A percentile compares a stretch with the other conserved stretches of the same genome.
Conservation (phyloP, 805 yeast genomes). For the Kluyveromyces aestuarii region DNA sequence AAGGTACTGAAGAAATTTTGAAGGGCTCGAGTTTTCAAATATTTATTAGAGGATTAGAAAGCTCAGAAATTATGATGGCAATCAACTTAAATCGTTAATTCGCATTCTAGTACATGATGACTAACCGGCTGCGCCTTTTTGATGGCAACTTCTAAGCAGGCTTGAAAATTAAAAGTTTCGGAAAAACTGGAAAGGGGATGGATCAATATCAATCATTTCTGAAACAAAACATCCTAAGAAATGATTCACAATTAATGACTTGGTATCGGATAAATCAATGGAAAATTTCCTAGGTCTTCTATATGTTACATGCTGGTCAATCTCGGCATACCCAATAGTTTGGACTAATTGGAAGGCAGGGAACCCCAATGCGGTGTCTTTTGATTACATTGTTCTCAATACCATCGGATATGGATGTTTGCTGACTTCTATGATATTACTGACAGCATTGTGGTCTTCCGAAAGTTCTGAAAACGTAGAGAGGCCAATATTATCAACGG, state of each 20-base stretch:
- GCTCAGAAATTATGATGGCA: no score
- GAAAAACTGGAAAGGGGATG: no score
- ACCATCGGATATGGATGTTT: conserved; percentile 39
- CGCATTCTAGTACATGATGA: no score
- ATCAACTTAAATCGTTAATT: no score
- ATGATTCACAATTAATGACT: neutral
- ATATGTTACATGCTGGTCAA: conserved; percentile 35
- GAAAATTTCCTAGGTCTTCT: conserved; percentile 28
- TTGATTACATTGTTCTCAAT: conserved; percentile 39
- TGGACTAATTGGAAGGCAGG: conserved; percentile 31
- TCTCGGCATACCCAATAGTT: conserved; percentile 44
- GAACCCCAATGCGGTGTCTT: conserved; percentile 41
- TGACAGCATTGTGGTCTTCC: conserved; percentile 29
- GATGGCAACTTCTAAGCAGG: no score
- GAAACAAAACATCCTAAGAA: no score
- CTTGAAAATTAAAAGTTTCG: no score
- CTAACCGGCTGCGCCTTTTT: no score
- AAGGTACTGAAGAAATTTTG: no score
- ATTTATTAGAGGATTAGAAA: no score
- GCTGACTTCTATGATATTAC: conserved; percentile 34
- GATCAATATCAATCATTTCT: no score
- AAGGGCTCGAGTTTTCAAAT: no score
- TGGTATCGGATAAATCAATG: neutral
- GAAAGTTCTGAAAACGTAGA: conserved; percentile 26
- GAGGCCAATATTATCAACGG: conserved; percentile 34